These are phyloP conservation scores for Phytophthora cryptogea DNA, from an alignment of 352 stramenopile species.

Conservation along the genomic window DNA sequence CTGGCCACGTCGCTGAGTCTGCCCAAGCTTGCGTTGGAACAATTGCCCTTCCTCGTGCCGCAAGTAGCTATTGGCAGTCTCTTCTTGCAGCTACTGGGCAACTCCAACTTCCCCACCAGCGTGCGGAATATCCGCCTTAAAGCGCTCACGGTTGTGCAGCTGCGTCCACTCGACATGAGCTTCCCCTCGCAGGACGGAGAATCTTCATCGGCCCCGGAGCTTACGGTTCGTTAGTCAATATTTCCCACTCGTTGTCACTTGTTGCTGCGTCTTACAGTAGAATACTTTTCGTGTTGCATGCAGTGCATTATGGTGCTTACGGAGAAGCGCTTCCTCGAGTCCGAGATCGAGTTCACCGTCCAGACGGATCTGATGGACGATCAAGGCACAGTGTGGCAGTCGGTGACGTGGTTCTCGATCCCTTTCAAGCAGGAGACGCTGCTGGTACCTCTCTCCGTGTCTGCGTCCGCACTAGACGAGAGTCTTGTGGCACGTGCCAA, in stretches of 20 bases:
- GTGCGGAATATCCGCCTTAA: slow-evolving; percentile 60
- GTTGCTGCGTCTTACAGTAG: neutral
- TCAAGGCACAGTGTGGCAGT: slow-evolving; percentile 79
- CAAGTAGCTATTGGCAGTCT: slow-evolving; percentile 67
- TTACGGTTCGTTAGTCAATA: slow-evolving; percentile 38
- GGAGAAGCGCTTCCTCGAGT: slow-evolving; percentile 72
- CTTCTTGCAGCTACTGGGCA: slow-evolving; percentile 78
- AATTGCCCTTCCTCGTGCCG: slow-evolving; percentile 78
- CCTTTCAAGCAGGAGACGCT: slow-evolving; percentile 68
- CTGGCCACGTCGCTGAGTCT: slow-evolving; percentile 79
- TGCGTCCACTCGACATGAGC: slow-evolving; percentile 73
- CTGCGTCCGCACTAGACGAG: slow-evolving; percentile 45
- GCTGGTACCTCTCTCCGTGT: slow-evolving; percentile 51
- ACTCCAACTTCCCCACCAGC: slow-evolving; percentile 79
- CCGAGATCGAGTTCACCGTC: slow-evolving; percentile 72
- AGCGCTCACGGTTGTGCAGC: slow-evolving; percentile 75
- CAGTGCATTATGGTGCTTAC: slow-evolving; percentile 81
- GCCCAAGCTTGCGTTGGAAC: slow-evolving; percentile 63
- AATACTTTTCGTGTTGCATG: neutral
- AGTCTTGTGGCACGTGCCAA: slow-evolving; percentile 30
- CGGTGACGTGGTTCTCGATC: slow-evolving; percentile 59
- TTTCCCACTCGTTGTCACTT: neutral
- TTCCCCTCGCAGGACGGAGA: slow-evolving; percentile 47
- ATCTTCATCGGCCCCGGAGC: slow-evolving; percentile 27
- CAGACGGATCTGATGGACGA: slow-evolving; percentile 81